Conservation (phyloP, 2,329 filamentous ascomycete genomes). For the Monilinia vaccinii-corymbosi region DNA sequence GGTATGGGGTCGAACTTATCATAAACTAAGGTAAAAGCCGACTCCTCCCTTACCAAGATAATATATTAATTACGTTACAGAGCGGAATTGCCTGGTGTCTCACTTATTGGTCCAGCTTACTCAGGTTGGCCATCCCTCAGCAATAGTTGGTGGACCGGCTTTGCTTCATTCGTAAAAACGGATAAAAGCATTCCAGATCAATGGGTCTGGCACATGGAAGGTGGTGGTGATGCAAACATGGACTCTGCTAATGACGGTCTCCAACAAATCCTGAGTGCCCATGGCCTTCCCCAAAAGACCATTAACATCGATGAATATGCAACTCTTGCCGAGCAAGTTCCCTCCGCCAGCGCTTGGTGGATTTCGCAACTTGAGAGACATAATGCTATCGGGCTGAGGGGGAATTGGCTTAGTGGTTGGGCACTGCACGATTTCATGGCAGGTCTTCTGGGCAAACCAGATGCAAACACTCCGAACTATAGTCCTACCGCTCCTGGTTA, state of each 20-base stretch:
- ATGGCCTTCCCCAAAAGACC: conserved; percentile 10
- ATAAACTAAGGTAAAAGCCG: conserved; percentile 31
- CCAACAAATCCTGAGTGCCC: conserved; percentile 18
- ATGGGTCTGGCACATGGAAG: conserved; percentile 37
- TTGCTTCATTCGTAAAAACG: conserved; percentile 23
- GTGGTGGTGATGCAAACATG: conserved; percentile 17
- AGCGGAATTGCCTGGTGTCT: conserved; percentile 9
- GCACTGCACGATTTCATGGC: conserved; percentile 20
- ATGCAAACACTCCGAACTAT: conserved; percentile 12
- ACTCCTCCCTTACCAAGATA: conserved; percentile 10
- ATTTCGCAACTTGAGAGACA: conserved; percentile 17
- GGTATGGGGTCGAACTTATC: conserved; percentile 33
- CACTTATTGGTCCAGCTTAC: conserved; percentile 34
- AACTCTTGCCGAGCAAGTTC: conserved; percentile 12
- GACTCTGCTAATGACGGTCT: conserved; percentile 21
- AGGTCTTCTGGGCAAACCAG: conserved; percentile 17
- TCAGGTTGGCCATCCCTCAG: conserved; percentile 27
- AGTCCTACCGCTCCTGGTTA: conserved; percentile 29
- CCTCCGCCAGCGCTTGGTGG: conserved; percentile 13
- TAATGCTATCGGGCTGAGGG: conserved; percentile 15
- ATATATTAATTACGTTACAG: not conserved
- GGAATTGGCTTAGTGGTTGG: conserved; percentile 14
- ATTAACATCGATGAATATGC: conserved; percentile 20
- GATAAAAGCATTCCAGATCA: conserved; percentile 36
- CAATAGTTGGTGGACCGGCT: conserved; percentile 37